Conservation (phyloP, 345 rosid species). For the rapeseed (Brassica napus) region Da-Ae NC_063442.1:37383001-37383500, state of each 20-base stretch:
- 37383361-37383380: conserved; percentile 5
- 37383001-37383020: no score
- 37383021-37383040: background rate
- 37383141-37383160: no score
- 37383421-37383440: conserved; percentile 54
- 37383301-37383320: background rate
- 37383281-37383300: conserved; percentile 43
- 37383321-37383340: conserved; percentile 39
- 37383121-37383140: no score
- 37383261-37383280: conserved; percentile 4
- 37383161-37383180: no score
- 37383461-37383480: conserved; percentile 43
- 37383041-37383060: no score
- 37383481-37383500: conserved; percentile 53
- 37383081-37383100: no score
- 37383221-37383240: conserved; percentile 14
- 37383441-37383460: conserved; percentile 55
- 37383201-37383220: conserved; percentile 16
- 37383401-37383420: conserved; percentile 65
- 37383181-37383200: conserved; percentile 13
- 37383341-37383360: conserved; percentile 29
- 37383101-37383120: no score
- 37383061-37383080: no score
- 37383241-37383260: conserved; percentile 11
- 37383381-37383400: conserved; percentile 68